Evolutionary conservation across 768 basidiomycete genomes (phyloP).

Genomic region (Suillus americanus): DNA sequence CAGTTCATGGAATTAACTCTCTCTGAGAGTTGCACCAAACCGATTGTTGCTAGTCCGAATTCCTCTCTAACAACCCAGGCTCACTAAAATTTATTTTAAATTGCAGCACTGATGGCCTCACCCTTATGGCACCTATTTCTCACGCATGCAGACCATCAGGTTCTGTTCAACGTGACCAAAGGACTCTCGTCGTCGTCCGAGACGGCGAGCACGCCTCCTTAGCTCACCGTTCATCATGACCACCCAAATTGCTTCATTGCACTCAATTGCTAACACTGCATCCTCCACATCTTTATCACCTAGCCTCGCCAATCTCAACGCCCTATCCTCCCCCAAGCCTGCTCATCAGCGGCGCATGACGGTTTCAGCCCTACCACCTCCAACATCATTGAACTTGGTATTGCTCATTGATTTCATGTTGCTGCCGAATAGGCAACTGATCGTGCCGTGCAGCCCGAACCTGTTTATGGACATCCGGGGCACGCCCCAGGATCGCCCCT

Average conservation of each 20-base stretch:
- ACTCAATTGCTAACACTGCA: constrained; percentile 28
- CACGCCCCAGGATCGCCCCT: constrained; percentile 24
- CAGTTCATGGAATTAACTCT: constrained; percentile 32
- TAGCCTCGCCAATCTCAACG: constrained; percentile 33
- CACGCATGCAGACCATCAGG: constrained; percentile 25
- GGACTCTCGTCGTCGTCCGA: constrained; percentile 24
- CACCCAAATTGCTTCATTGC: constrained; percentile 11
- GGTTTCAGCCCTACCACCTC: constrained; percentile 36
- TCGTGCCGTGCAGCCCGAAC: constrained; percentile 38
- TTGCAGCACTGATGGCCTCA: not conserved
- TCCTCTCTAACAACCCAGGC: not conserved
- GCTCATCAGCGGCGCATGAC: constrained; percentile 39
- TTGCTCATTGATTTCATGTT: constrained; percentile 12
- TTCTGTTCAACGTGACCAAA: constrained; percentile 13
- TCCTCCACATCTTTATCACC: constrained; percentile 34
- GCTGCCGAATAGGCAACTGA: constrained; percentile 10
- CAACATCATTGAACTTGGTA: constrained; percentile 43
- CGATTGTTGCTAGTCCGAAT: not conserved
- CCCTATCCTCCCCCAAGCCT: constrained; percentile 30
- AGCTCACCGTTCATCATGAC: constrained; percentile 25
- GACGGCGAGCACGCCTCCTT: constrained; percentile 26
- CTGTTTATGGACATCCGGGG: constrained; percentile 38
- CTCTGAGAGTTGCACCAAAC: constrained; percentile 4
- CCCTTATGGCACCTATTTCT: constrained; percentile 20
- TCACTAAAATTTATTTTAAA: constrained; percentile 22